phyloP scores from a whole-genome alignment of 257 asterid species.

The Lithospermum erythrorhizon region DNA sequence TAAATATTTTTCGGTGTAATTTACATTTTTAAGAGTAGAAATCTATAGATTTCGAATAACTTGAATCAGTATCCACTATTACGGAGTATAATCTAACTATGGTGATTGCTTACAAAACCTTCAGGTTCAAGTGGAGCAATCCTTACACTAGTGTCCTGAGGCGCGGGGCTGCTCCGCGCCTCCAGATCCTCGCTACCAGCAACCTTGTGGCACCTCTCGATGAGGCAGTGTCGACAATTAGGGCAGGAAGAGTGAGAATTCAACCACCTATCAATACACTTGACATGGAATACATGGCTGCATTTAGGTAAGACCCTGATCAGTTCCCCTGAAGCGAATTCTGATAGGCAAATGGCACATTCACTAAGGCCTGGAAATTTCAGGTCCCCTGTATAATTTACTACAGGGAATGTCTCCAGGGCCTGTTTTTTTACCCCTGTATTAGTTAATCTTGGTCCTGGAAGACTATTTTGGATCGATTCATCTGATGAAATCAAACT shows the following conservation, averaged over 20 bases:
- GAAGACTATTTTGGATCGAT: neutral
- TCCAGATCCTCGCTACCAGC: conserved; percentile 1
- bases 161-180: no score
- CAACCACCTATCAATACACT: conserved; percentile 24
- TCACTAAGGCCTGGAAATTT: conserved; percentile 11
- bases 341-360: conserved; percentile 19
- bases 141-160: no score
- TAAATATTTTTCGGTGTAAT: no score
- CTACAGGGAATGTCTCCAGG: conserved; percentile 13
- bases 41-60: no score
- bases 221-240: conserved; percentile 24
- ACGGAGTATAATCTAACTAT: no score
- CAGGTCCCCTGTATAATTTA: conserved; percentile 13
- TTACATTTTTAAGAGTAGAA: no score
- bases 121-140: no score
- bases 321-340: conserved; percentile 15
- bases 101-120: no score
- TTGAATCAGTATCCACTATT: no score
- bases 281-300: conserved; percentile 20
- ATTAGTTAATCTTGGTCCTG: conserved; percentile 7
- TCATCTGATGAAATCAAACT: conserved; percentile 3
- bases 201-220: conserved; percentile 17
- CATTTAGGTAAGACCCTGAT: conserved; percentile 21
- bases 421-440: conserved; percentile 21
- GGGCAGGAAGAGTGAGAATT: conserved; percentile 28